Conservation (phyloP, 2,329 filamentous ascomycete genomes). For the Daldinia eschscholtzii region DNA sequence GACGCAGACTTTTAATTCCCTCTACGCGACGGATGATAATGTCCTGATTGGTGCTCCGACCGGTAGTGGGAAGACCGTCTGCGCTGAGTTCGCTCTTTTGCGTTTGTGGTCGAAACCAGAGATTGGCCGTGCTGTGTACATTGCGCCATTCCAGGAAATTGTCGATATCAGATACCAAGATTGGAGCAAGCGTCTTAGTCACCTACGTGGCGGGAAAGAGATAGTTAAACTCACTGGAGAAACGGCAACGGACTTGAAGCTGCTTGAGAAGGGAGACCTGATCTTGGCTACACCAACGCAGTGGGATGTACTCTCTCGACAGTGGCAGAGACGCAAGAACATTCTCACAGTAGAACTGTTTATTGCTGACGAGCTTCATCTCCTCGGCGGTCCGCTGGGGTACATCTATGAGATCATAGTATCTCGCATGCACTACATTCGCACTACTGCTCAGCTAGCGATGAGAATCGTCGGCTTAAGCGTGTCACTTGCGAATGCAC, state of each 20-base stretch:
- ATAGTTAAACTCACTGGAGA: slow-evolving; percentile 96
- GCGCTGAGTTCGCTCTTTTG: slow-evolving; percentile 92
- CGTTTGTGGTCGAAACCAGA: slow-evolving; percentile 84
- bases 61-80: slow-evolving; percentile 96
- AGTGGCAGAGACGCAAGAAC: slow-evolving; percentile 97
- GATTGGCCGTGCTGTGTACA: slow-evolving; percentile 86
- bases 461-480: slow-evolving; percentile 91
- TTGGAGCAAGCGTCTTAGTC: slow-evolving; percentile 83
- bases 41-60: slow-evolving; percentile 94
- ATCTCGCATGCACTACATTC: slow-evolving; percentile 98
- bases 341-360: slow-evolving; percentile 91
- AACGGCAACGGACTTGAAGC: slow-evolving; percentile 88
- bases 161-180: slow-evolving; percentile 85
- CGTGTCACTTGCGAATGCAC: slow-evolving; percentile 91
- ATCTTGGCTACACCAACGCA: slow-evolving; percentile 92
- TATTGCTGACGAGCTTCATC: slow-evolving; percentile 94
- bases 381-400: slow-evolving; percentile 87
- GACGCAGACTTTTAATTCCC: slow-evolving; percentile 94
- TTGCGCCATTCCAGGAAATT: slow-evolving; percentile 94
- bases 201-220: slow-evolving; percentile 83
- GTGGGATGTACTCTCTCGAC: slow-evolving; percentile 95
- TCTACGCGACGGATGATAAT: slow-evolving; percentile 92
- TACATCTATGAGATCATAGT: slow-evolving; percentile 96
- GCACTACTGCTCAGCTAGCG: slow-evolving; percentile 84
- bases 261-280: slow-evolving; percentile 88